Conservation (phyloP, 371 early-diverging fungal species). For the Gilbertella persicaria region DNA sequence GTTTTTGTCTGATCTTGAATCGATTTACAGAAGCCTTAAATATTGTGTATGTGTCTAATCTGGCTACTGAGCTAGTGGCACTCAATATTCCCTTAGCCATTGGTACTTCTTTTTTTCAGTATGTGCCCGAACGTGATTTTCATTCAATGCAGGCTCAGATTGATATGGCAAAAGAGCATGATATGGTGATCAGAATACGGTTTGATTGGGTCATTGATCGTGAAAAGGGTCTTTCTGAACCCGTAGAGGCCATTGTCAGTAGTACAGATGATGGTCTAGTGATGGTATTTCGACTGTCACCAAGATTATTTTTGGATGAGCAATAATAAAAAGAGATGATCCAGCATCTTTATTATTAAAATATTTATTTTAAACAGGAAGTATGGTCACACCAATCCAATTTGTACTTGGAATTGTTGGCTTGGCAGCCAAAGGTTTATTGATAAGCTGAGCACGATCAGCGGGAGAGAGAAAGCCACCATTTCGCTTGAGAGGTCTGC, state of each 20-base stretch:
- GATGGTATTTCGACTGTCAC: slow-evolving; percentile 17
- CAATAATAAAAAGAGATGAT: background rate
- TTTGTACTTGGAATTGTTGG: slow-evolving; percentile 4
- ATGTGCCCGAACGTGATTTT: slow-evolving; percentile 28
- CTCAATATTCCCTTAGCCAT: slow-evolving; percentile 15
- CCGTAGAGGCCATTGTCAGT: slow-evolving; percentile 38
- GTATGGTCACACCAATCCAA: slow-evolving; percentile 16
- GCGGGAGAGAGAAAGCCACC: slow-evolving; percentile 10
- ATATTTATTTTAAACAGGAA: slow-evolving; percentile 31
- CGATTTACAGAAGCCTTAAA: slow-evolving; percentile 33
- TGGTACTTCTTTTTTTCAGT: slow-evolving; percentile 30
- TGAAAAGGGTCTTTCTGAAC: slow-evolving; percentile 14
- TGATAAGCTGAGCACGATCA: slow-evolving; percentile 24
- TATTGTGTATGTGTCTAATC: slow-evolving; percentile 29
- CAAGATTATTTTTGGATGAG: slow-evolving; percentile 9
- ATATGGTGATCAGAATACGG: slow-evolving; percentile 36
- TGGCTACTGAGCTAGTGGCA: slow-evolving; percentile 28
- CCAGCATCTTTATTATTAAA: background rate
- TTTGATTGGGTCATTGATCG: slow-evolving; percentile 40
- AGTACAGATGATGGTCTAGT: slow-evolving; percentile 49
- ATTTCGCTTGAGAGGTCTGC: slow-evolving; percentile 26
- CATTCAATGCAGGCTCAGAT: slow-evolving; percentile 23
- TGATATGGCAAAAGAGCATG: slow-evolving; percentile 28
- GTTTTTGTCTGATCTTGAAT: slow-evolving; percentile 43
- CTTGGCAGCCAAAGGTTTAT: slow-evolving; percentile 31